Base-by-base conservation (phyloP, 768 basidiomycete genomes). In the Leccinum variicolor region DNA sequence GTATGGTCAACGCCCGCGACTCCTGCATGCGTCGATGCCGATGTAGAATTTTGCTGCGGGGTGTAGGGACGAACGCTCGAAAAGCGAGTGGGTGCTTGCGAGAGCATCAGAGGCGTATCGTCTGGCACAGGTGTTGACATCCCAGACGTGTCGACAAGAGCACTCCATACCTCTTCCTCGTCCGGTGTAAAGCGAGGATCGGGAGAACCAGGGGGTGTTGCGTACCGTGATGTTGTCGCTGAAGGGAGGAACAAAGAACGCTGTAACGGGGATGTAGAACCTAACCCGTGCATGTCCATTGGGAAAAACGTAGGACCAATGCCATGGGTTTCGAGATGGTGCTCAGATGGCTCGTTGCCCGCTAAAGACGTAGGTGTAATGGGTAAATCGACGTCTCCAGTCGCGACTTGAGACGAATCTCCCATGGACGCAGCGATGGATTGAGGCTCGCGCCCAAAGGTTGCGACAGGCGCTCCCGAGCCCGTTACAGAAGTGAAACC, bases 141-240 rank as follows among this genome's bases (percentile, higher is more conserved):
- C 13, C 53, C 52, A 14, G 69, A 65, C 4, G n/a, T 25, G 4
- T n/a, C 50, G 4, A 67, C 23, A 17, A 71, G 68, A 17, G 62
- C 41, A 36, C n/a, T 53, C 63, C 53, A 58, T 9, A 68, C 63
- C 21, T 66, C 69, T 9, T 61, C 59, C 39, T 72, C 66, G 11
- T 68, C 69, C 47, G 53, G 59, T n/a, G 45, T 23, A 1, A 28
- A 59, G 17, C 14, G 17, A 6, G 33, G 17, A 6, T 50, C 36
- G 5, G 45, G 15, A 25, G 58, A 54, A 19, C 58, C 61, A 6
- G 59, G 29, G 6, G 67, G 62, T 3, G 69, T 63, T 8, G 25
- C 4, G 19, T 62, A 43, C 19, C 52, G 55, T 26, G 58, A 53
- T 26, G 45, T 15, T 15, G 36, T 13, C 39, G 51, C 23, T 3